Conservation (phyloP, 2,329 filamentous ascomycete species). For the Sordariomycetes sp. region DNA sequence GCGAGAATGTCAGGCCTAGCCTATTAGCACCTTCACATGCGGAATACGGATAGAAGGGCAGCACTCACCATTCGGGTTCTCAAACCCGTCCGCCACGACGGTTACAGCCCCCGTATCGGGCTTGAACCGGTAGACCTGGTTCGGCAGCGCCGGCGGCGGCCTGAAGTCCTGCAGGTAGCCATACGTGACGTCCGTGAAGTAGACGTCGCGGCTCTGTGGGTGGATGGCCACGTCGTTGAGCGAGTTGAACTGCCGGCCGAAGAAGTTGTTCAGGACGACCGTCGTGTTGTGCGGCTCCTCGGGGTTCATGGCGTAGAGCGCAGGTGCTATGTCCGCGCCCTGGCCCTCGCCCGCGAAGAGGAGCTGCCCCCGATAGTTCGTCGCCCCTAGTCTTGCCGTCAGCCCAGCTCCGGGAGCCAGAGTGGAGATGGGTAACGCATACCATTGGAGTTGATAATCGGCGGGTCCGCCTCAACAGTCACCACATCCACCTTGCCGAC, state of each 20-base stretch:
- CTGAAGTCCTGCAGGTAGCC: constrained; percentile 49
- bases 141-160: constrained; percentile 37
- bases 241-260: constrained; percentile 48
- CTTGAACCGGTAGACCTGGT: constrained; percentile 49
- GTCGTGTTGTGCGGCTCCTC: constrained; percentile 37
- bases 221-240: constrained; percentile 47
- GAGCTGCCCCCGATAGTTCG: constrained; percentile 37
- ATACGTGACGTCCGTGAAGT: constrained; percentile 54
- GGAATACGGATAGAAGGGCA: not conserved
- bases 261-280: constrained; percentile 46
- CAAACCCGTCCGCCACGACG: constrained; percentile 47
- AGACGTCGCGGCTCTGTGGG: constrained; percentile 44
- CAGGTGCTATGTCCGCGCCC: constrained; percentile 26
- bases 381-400: constrained; percentile 25
- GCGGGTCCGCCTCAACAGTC: constrained; percentile 27
- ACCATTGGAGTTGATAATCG: constrained; percentile 40
- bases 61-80: constrained; percentile 38
- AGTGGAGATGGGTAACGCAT: not conserved
- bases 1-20: constrained; percentile 41
- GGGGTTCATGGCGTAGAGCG: constrained; percentile 31
- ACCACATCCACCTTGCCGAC: constrained; percentile 28
- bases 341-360: constrained; percentile 39
- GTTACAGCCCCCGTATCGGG: constrained; percentile 36
- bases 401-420: not conserved
- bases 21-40: not conserved